phyloP scores from a whole-genome alignment of 2,329 filamentous ascomycete genomes.

The Ustulina deusta region DNA sequence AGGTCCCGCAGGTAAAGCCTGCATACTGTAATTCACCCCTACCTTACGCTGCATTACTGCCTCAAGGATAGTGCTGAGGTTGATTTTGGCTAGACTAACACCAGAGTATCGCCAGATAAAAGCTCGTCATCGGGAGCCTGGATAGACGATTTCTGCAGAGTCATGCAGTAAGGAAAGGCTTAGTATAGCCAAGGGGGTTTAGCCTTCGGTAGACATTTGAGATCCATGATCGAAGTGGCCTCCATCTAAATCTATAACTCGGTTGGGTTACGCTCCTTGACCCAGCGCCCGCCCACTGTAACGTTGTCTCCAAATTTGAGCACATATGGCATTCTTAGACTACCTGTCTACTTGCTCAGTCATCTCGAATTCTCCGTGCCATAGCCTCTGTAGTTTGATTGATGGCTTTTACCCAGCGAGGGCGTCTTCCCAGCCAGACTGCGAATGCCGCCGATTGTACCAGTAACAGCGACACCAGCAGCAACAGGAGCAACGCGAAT shows the following conservation, averaged over 20 bases:
- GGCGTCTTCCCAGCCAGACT: conserved; percentile 17
- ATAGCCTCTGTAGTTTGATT: not conserved
- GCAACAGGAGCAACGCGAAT: conserved; percentile 21
- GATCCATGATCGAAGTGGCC: conserved; percentile 2
- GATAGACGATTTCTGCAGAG: conserved; percentile 19
- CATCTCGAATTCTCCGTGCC: not conserved
- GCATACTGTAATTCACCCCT: conserved; percentile 20
- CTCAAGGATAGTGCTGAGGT: conserved; percentile 1
- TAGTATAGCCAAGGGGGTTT: not conserved
- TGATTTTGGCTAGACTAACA: not conserved
- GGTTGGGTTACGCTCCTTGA: not conserved
- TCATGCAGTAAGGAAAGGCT: conserved; percentile 1
- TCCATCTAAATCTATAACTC: conserved; percentile 7
- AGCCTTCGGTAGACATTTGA: conserved; percentile 5
- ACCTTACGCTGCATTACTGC: conserved; percentile 9
- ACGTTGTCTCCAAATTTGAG: conserved; percentile 8
- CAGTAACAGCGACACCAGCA: conserved; percentile 20
- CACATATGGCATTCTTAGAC: conserved; percentile 7
- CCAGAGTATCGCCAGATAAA: conserved; percentile 9
- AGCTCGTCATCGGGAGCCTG: conserved; percentile 16
- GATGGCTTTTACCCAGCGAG: conserved; percentile 27
- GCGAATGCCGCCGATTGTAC: conserved; percentile 16
- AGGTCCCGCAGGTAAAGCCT: conserved; percentile 18
- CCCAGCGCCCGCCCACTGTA: conserved; percentile 2
- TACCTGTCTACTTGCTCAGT: conserved; percentile 4